Evolutionary conservation across 306 rosid species (phyloP), one percentile per base, ranked within the genome.

Genomic region (Astragalus glycyphyllos): DNA sequence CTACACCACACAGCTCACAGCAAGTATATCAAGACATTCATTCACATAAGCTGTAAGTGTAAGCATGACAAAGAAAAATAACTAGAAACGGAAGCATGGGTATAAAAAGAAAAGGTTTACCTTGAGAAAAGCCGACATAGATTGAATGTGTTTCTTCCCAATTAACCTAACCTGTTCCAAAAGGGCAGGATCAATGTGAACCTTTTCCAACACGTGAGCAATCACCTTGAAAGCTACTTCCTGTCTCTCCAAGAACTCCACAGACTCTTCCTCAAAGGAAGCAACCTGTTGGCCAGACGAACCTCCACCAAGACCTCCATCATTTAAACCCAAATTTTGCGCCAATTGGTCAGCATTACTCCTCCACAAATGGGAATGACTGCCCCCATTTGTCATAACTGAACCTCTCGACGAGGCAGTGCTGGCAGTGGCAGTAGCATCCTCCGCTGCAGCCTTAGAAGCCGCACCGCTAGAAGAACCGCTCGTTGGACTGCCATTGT

Each of bases 221-320:
- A 89, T 83, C 85, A 94, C 72, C 77, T 86, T 91, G 76, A 91
- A 89, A 66, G 96, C 95, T 72, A 91, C 79, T 53, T 87, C 99
- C 57, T 90, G 97, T 83, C 88, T 91, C 86, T 91, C 99, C 90
- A 94, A 87, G 71, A 71, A 84, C 54, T 86, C 95, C 58, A 94
- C 86, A 13, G 92, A 69, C 84, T 94, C 99, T 62, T 94, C 97
- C 88, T 91, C 97, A n/a, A 94, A 94, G 10, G 74, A 79, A 58
- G 87, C 71, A 72, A 86, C 87, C 57, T 89, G 99, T 68, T 87
- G 92, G 73, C 85, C 83, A 75, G 84, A 78, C 68, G 85, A 72
- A 13, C 70, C 34, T 16, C 65, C 81, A 17, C 84, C 83, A 49
- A 76, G 84, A 42, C 86, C 88, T 6, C 88, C 91, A 13, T 90